phyloP scores from a whole-genome alignment of 306 rosid genomes.

The Sphenostylis stenocarpa region DNA sequence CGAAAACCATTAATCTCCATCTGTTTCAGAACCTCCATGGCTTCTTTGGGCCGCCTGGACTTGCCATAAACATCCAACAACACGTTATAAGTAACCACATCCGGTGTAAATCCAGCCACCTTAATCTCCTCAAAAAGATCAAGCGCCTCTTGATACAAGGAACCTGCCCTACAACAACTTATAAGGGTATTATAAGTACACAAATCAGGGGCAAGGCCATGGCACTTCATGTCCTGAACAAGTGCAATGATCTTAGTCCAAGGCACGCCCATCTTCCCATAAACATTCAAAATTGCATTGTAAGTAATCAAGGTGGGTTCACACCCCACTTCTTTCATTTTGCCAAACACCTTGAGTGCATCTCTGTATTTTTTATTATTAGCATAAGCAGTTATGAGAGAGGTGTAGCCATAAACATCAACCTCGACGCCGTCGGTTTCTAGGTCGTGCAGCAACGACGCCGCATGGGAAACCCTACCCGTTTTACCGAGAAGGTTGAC shows the following conservation, averaged over 20 bases:
- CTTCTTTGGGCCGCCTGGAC: slow-evolving; percentile 76
- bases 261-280: slow-evolving; percentile 87
- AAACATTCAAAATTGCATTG: slow-evolving; percentile 75
- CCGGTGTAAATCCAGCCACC: slow-evolving; percentile 58
- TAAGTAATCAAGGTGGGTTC: slow-evolving; percentile 72
- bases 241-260: slow-evolving; percentile 68
- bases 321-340: slow-evolving; percentile 69
- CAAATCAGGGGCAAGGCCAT: slow-evolving; percentile 67
- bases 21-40: slow-evolving; percentile 77
- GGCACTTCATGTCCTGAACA: slow-evolving; percentile 60
- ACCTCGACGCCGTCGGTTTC: slow-evolving; percentile 54
- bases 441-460: slow-evolving; percentile 53
- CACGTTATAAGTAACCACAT: slow-evolving; percentile 71
- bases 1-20: slow-evolving; percentile 65
- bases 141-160: slow-evolving; percentile 76
- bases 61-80: slow-evolving; percentile 86
- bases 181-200: slow-evolving; percentile 80
- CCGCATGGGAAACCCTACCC: slow-evolving; percentile 59
- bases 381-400: slow-evolving; percentile 68
- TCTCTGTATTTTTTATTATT: slow-evolving; percentile 72
- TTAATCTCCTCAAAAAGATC: slow-evolving; percentile 72
- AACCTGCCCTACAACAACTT: slow-evolving; percentile 69
- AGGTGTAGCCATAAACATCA: slow-evolving; percentile 78
- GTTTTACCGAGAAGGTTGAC: slow-evolving; percentile 65
- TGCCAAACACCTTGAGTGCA: slow-evolving; percentile 62